Evolutionary conservation across 2,329 filamentous ascomycete genomes (phyloP).

Genomic region (Pyrenophora tritici-repentis): DNA sequence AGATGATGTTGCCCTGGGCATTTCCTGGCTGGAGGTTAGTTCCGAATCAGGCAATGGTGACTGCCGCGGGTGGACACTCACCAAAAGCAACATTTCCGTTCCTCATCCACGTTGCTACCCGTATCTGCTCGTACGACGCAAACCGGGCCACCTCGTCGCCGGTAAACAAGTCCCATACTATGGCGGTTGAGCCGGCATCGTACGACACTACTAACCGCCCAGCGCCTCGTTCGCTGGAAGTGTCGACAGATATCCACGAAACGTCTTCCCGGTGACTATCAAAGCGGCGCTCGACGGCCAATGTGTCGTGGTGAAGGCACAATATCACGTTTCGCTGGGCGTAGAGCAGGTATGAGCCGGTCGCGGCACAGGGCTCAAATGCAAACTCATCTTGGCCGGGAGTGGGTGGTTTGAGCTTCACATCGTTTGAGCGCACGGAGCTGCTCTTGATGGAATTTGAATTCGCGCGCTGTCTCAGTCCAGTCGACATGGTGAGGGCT

Average conservation of each 20-base stretch:
- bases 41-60: constrained; percentile 8
- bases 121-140: constrained; percentile 84
- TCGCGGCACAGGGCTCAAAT: constrained; percentile 88
- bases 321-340: constrained; percentile 80
- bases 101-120: constrained; percentile 89
- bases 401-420: constrained; percentile 49
- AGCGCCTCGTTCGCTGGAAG: constrained; percentile 82
- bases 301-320: constrained; percentile 88
- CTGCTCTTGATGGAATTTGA: constrained; percentile 42
- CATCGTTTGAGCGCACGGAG: constrained; percentile 41
- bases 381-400: constrained; percentile 55
- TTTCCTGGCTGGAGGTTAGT: constrained; percentile 67
- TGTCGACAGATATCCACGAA: constrained; percentile 84
- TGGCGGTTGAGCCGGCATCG: constrained; percentile 86
- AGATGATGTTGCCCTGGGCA: constrained; percentile 85
- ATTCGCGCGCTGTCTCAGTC: constrained; percentile 49
- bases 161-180: constrained; percentile 95
- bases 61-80: constrained; percentile 54
- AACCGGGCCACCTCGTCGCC: constrained; percentile 92
- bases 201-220: constrained; percentile 91
- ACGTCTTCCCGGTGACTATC: constrained; percentile 83
- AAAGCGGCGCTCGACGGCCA: constrained; percentile 87
- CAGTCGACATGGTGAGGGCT: constrained; percentile 51
- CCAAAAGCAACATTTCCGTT: constrained; percentile 97
- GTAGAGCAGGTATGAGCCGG: constrained; percentile 88